Conservation (phyloP, 2,329 filamentous ascomycete species). For the Moelleriella libera region DNA sequence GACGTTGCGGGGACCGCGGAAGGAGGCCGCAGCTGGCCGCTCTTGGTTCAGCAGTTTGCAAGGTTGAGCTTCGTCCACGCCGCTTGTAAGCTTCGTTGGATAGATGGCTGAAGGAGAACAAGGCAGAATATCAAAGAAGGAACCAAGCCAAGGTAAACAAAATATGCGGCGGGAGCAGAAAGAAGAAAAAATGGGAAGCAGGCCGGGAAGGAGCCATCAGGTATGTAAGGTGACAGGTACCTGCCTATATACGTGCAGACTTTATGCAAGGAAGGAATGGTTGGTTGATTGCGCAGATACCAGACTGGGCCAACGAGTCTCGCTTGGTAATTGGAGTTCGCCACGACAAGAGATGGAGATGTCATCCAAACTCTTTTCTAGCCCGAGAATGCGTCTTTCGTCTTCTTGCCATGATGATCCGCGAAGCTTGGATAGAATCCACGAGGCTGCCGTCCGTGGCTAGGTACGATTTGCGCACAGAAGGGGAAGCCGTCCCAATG, state of each 20-base stretch:
- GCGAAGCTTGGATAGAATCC: too few relatives aligned
- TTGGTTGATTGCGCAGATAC: background rate
- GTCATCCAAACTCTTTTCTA: too few relatives aligned
- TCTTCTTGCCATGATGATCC: too few relatives aligned
- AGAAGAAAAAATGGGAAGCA: background rate
- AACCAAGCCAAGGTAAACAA: background rate
- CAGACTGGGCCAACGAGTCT: background rate
- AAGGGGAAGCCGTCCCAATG: too few relatives aligned
- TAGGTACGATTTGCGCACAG: too few relatives aligned
- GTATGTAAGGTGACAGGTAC: background rate
- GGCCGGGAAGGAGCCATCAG: background rate
- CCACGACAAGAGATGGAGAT: too few relatives aligned
- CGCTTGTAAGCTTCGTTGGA: too few relatives aligned
- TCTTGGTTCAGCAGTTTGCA: background rate
- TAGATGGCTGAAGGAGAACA: too few relatives aligned
- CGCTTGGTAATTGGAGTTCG: too few relatives aligned
- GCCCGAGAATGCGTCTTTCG: too few relatives aligned
- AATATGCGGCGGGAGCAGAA: background rate
- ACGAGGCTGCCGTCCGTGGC: too few relatives aligned
- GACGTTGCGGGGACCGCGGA: background rate
- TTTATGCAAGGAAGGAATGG: background rate
- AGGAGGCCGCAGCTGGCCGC: background rate
- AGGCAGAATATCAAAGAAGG: too few relatives aligned
- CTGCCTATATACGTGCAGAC: background rate
- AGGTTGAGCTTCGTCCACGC: background rate